Base-by-base conservation (phyloP, 257 asterid species). In the Linaria vulgaris region DNA sequence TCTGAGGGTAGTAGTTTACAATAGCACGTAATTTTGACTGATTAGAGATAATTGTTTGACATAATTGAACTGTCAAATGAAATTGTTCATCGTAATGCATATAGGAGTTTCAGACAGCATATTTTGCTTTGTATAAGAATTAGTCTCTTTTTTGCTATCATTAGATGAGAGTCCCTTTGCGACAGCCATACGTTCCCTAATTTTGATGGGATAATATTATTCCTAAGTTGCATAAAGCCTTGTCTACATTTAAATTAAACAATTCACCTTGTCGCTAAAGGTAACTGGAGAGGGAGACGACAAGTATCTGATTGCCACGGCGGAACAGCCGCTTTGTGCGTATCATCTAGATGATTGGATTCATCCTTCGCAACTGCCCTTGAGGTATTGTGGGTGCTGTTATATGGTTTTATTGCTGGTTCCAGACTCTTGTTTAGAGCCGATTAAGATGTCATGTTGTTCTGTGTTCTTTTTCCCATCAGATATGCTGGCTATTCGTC, bases 211-310 rank as follows among this genome's bases (percentile, higher is more conserved):
- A 17, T 21, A 12, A 21, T 63, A 25, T 0, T 27, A 21, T 49
- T 30, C 15, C 44, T 45, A 37, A 20, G 48, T 16, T 16, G 34
- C 56, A 22, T 25, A 4, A 12, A 56, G 22, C 16, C 24, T 50
- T 37, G 43, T n/a, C 44, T 37, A 17, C 56, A 11, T 58, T 27
- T 20, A 12, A 48, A 19, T 39, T 31, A 51, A 64, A 34, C 10
- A 15, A 17, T 53, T 54, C 15, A 34, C 10, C 1, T 34, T 8
- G 41, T 34, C 9, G 41, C 38, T 30, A 79, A 67, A 91, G 96
- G 96, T 92, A n/a, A 87, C 96, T 61, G 97, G 96, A 27, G 97
- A 87, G 63, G 99, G 96, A 44, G 99, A 92, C 38, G 97, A 92
- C 72, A 92, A 92, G 68, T 89, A 92, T 79, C 79, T 92, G 61